Evolutionary conservation across 2,329 filamentous ascomycete species (phyloP), one percentile per base, ranked within the genome.

Genomic region (Fusarium verrucosum): DNA sequence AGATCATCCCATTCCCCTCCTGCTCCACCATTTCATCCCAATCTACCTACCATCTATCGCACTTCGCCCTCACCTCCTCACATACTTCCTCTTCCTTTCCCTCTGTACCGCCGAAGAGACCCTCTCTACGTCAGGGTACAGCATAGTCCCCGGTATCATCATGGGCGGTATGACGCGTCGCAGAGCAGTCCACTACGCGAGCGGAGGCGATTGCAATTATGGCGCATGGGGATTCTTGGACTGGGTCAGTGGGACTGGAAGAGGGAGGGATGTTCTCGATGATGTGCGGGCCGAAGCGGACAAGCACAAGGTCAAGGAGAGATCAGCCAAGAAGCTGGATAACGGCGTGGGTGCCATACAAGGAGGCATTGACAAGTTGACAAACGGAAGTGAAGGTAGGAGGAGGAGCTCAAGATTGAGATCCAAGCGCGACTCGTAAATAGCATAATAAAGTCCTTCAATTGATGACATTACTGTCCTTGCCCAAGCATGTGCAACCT

Each of bases 21-120:
- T 92, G 8, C 75, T 92, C 2, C 81, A 85, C 60, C 85, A 85
- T 43, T 87, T 90, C 72, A 56, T 90, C 2, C 90, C 90, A 1
- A 76, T 87, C 8, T 90, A 90, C 72, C 75, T 91, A 0, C 88
- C 90, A 1, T 84, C 89, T 2, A 76, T 88, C 19, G 65, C 84
- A n/a, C 80, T 92, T 36, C 87, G 87, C 10, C 87, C 89, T 32
- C 90, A 93, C 73, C 81, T 92, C 5, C 80, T 92, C n/a, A 91
- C 88, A 0, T 92, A 89, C 77, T 83, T 91, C 53, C 70, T 91
- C 11, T 85, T 91, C 62, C 79, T 88, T 16, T 81, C 83, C 0
- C 72, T 92, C 23, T 83, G 85, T 62, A 90, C 88, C 4, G 71
- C 88, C 1, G 88, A 92, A 65, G 89, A 92, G 65, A 86, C 87